Evolutionary conservation across 2,329 filamentous ascomycete genomes (phyloP).

Genomic region (Epichloe bromicola): DNA sequence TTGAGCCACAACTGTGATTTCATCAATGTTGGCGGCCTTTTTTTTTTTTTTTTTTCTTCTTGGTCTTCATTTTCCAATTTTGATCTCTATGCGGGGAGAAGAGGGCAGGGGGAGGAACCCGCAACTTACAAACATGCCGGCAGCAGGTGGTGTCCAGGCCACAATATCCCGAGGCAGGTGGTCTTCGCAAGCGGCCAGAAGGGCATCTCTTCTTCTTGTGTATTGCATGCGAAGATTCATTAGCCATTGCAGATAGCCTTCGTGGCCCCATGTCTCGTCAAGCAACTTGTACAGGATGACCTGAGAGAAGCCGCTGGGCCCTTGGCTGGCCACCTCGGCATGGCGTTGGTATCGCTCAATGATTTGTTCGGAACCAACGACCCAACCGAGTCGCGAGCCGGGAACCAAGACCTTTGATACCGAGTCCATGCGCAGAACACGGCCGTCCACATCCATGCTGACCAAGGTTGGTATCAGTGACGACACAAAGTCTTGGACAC

Average conservation of each 20-base stretch:
- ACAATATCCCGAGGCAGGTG: slow-evolving; percentile 63
- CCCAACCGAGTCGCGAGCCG: slow-evolving; percentile 73
- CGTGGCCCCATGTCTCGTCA: slow-evolving; percentile 89
- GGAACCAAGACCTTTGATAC: slow-evolving; percentile 87
- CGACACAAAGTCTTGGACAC: slow-evolving; percentile 59
- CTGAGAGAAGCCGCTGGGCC: slow-evolving; percentile 74
- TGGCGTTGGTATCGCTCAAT: slow-evolving; percentile 72
- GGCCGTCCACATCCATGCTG: slow-evolving; percentile 72
- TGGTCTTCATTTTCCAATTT: neutral
- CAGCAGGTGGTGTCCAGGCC: slow-evolving; percentile 65
- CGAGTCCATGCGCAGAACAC: slow-evolving; percentile 81
- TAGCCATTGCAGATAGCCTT: slow-evolving; percentile 81
- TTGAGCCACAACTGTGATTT: slow-evolving; percentile 53
- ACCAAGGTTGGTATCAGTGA: slow-evolving; percentile 52
- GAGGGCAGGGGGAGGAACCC: neutral
- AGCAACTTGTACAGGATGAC: slow-evolving; percentile 76
- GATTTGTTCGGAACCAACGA: slow-evolving; percentile 76
- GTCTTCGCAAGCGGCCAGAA: slow-evolving; percentile 69
- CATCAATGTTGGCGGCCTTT: neutral
- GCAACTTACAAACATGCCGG: slow-evolving; percentile 81
- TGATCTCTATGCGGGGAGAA: neutral
- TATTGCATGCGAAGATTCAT: slow-evolving; percentile 73
- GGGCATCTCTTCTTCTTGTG: slow-evolving; percentile 60
- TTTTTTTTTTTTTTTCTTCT: too few relatives aligned
- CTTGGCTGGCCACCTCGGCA: slow-evolving; percentile 73